Evolutionary conservation across 1,284 basidiomycete species (phyloP), one percentile per base, ranked within the genome.

Genomic region (Anthracocystis setariae): DNA sequence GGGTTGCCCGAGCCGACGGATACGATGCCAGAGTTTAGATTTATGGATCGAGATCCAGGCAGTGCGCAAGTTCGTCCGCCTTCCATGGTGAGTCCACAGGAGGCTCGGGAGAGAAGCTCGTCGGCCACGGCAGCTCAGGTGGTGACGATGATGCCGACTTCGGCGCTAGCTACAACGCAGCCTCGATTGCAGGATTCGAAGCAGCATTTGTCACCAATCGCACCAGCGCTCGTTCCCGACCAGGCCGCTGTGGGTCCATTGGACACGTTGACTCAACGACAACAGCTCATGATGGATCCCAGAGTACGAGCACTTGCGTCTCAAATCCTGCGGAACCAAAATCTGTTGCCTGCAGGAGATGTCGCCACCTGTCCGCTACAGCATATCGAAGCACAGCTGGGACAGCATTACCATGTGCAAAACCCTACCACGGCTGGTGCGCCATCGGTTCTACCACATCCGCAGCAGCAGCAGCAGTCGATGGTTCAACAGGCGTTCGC

Each of bases 11-110:
- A 46, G 37, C 66, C 66, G 18, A 69, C 20, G 24, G 56, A 69
- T 35, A 64, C 61, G 23, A 21, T 45, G 42, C 66, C 66, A 1
- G 66, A 69, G 37, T 69, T 69, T 24, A 46, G 54, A 5, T 61
- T 43, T 29, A 58, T 58, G 3, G 64, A 61, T 42, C 35, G n/a
- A n/a, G 62, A 42, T 21, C 7, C 32, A 21, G 9, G 20, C 18
- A 37, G 17, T 15, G 23, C 18, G 38, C 15, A 50, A n/a, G 29
- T 17, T 18, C 17, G 20, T n/a, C 42, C 52, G 25, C 12, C 42
- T 23, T 15, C 62, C 5, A n/a, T 33, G 32, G 32, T n/a, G n/a
- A n/a, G n/a, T n/a, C n/a, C n/a, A n/a, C n/a, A n/a, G n/a, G n/a
- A n/a, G n/a, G n/a, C n/a, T n/a, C n/a, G n/a, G n/a, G n/a, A n/a